Evolutionary conservation across 306 rosid species (phyloP).

Genomic region (Prinsepia uniflora): DNA sequence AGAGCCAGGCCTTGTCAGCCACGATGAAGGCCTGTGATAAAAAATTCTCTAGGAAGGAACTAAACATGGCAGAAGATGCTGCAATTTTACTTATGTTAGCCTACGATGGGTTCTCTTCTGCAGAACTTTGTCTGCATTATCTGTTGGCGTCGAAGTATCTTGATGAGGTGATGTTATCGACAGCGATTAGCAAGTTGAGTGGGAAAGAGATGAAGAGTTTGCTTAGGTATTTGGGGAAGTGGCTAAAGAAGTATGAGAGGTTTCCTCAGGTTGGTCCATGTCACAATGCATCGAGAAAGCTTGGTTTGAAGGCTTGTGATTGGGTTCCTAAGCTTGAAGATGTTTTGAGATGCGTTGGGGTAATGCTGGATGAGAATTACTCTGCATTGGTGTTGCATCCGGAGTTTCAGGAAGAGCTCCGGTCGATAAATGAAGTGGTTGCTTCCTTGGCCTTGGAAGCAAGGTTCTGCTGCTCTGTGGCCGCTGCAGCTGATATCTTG

Average conservation of each 20-base stretch:
- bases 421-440: conserved; percentile 40
- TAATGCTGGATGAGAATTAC: conserved; percentile 67
- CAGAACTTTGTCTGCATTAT: conserved; percentile 76
- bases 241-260: conserved; percentile 82
- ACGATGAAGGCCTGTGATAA: conserved; percentile 43
- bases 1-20: conserved; percentile 60
- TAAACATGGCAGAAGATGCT: conserved; percentile 56
- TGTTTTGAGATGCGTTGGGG: conserved; percentile 49
- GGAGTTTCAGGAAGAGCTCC: conserved; percentile 69
- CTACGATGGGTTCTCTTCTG: conserved; percentile 60
- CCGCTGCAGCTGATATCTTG: conserved; percentile 47
- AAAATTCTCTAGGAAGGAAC: conserved; percentile 33
- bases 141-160: conserved; percentile 60
- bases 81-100: conserved; percentile 73
- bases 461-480: conserved; percentile 45
- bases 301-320: conserved; percentile 61
- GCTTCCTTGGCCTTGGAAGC: conserved; percentile 56
- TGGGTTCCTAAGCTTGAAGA: conserved; percentile 84
- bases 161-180: conserved; percentile 45
- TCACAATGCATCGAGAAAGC: conserved; percentile 32
- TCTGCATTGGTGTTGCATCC: conserved; percentile 67
- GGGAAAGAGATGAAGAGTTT: conserved; percentile 57
- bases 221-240: conserved; percentile 66
- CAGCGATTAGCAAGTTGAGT: conserved; percentile 56
- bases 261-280: conserved; percentile 75